Conservation (phyloP, 257 asterid species). For the Nicotiana benthamiana region DNA sequence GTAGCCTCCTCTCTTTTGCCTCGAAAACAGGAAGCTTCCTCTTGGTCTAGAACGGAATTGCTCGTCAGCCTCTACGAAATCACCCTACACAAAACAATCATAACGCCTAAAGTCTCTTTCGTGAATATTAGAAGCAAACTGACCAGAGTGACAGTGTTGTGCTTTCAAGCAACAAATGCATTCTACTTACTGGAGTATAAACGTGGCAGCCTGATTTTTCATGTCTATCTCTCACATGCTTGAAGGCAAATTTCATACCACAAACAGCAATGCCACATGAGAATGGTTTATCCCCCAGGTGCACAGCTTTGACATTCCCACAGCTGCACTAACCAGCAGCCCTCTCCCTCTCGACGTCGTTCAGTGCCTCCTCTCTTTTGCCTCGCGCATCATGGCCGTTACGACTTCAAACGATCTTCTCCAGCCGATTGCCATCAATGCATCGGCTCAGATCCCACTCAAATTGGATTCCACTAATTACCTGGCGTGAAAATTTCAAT, state of each 20-base stretch:
- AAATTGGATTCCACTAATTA: too few species aligned
- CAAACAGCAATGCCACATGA: slow-evolving; percentile 55
- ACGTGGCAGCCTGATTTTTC: slow-evolving; percentile 68
- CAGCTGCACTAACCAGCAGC: too few species aligned
- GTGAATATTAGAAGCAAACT: not conserved
- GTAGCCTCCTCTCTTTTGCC: too few species aligned
- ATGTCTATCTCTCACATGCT: slow-evolving; percentile 84
- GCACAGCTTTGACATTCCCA: slow-evolving; percentile 69
- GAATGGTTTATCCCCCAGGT: slow-evolving; percentile 52
- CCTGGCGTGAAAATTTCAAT: too few species aligned
- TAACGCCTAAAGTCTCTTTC: not conserved
- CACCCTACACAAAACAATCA: slow-evolving; percentile 43
- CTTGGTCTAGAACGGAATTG: slow-evolving; percentile 60
- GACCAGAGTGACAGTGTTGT: not conserved
- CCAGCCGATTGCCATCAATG: too few species aligned
- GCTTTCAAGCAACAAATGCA: not conserved
- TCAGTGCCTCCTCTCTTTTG: too few species aligned
- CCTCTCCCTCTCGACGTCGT: too few species aligned
- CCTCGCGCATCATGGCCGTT: too few species aligned
- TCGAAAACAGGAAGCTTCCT: slow-evolving; percentile 54
- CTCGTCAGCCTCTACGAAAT: slow-evolving; percentile 62
- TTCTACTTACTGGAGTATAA: slow-evolving; percentile 44
- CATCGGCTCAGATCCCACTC: too few species aligned
- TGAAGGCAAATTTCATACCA: slow-evolving; percentile 59
- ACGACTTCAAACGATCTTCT: too few species aligned